Evolutionary conservation across 2,329 filamentous ascomycete species (phyloP).

Genomic region (Nigrograna mackinnonii): DNA sequence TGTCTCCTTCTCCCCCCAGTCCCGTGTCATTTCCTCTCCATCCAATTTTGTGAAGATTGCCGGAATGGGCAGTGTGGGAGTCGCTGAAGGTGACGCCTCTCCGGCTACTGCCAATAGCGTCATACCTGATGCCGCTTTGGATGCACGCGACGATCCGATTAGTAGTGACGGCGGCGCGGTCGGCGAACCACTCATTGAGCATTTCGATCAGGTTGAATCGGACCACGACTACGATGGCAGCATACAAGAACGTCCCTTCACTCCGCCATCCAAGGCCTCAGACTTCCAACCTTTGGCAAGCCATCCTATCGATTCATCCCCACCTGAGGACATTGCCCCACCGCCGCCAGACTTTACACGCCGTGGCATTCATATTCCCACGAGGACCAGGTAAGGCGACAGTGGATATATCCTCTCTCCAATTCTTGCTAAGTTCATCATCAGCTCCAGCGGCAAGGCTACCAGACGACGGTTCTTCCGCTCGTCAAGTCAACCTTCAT

Average conservation of each 20-base stretch:
- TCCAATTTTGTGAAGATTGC: slow-evolving; percentile 22
- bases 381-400: slow-evolving; percentile 36
- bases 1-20: slow-evolving; percentile 26
- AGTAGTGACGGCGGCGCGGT: slow-evolving; percentile 16
- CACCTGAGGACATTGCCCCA: slow-evolving; percentile 31
- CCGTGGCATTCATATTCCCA: slow-evolving; percentile 40
- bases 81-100: slow-evolving; percentile 9
- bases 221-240: slow-evolving; percentile 16
- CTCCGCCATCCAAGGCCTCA: slow-evolving; percentile 4
- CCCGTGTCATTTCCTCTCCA: slow-evolving; percentile 21
- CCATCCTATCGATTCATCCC: slow-evolving; percentile 9
- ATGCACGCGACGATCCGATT: slow-evolving; percentile 15
- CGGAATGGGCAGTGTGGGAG: slow-evolving; percentile 27
- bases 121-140: slow-evolving; percentile 21
- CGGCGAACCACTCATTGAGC: slow-evolving; percentile 34
- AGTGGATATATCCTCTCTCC: background rate
- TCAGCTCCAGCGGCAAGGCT: slow-evolving; percentile 29
- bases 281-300: slow-evolving; percentile 22
- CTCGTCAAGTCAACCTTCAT: slow-evolving; percentile 14
- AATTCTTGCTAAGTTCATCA: slow-evolving; percentile 13
- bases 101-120: slow-evolving; percentile 31
- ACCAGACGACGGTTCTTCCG: slow-evolving; percentile 16
- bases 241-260: slow-evolving; percentile 19
- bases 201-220: slow-evolving; percentile 30
- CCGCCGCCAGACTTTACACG: slow-evolving; percentile 38